Percentiles rank a stretch among this genome's conserved stretches.
These are phyloP conservation scores for Arachnomyces sp. DNA, from an alignment of 2,329 filamentous ascomycete species.

Conservation along the genomic window DNA sequence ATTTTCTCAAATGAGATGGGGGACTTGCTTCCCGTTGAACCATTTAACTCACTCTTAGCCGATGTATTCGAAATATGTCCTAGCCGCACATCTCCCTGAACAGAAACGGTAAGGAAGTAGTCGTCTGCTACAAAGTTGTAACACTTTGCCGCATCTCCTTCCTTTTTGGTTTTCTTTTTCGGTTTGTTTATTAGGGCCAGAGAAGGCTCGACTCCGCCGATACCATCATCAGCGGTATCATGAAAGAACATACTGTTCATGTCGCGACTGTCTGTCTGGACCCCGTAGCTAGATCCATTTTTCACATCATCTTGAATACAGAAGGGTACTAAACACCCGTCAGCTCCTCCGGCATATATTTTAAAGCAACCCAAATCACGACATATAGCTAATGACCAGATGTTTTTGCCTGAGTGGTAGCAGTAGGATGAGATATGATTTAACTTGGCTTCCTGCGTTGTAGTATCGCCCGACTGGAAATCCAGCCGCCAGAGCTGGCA, in stretches of 20 bases:
- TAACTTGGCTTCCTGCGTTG: constrained; percentile 28
- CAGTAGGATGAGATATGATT: constrained; percentile 50
- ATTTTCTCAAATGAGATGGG: too few species aligned
- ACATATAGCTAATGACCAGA: constrained; percentile 63
- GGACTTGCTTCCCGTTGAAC: too few species aligned
- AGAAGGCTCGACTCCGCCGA: constrained; percentile 8
- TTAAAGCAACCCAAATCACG: constrained; percentile 9
- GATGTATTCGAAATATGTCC: constrained; percentile 16
- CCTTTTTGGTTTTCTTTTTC: constrained; percentile 5
- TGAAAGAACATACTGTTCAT: constrained; percentile 5
- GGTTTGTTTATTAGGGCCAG: background rate
- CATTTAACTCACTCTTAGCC: too few species aligned
- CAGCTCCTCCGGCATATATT: constrained; percentile 73
- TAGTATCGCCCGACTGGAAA: constrained; percentile 26
- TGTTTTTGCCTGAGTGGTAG: constrained; percentile 77
- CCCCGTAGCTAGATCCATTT: too few species aligned
- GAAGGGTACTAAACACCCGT: constrained; percentile 53
- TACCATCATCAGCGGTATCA: constrained; percentile 4
- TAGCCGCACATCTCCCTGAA: constrained; percentile 25
- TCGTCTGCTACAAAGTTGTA: constrained; percentile 29
- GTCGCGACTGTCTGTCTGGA: too few species aligned
- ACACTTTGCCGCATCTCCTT: constrained; percentile 15
- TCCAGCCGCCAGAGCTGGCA: constrained; percentile 62
- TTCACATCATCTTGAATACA: background rate
- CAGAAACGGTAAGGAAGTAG: constrained; percentile 25